Evolutionary conservation across 2,329 filamentous ascomycete species (phyloP).

Genomic region (Sclerotinia sclerotiorum): DNA sequence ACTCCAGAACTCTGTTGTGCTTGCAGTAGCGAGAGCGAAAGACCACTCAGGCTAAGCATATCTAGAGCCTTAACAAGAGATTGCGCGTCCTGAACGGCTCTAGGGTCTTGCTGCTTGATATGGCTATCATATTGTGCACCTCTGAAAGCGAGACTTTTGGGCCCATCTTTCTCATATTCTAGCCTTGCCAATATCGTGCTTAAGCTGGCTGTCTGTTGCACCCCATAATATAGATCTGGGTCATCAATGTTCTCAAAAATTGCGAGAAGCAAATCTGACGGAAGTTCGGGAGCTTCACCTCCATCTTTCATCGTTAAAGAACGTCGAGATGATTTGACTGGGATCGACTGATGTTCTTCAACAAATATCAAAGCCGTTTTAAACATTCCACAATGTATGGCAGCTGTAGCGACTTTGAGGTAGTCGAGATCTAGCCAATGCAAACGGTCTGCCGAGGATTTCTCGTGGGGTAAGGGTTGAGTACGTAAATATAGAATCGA

Average conservation of each 20-base stretch:
- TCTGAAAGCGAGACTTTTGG: slow-evolving; percentile 85
- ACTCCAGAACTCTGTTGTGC: slow-evolving; percentile 61
- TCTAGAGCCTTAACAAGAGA: slow-evolving; percentile 76
- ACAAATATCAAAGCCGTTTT: slow-evolving; percentile 82
- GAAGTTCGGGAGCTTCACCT: slow-evolving; percentile 44
- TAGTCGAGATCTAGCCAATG: slow-evolving; percentile 87
- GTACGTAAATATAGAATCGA: slow-evolving; percentile 85
- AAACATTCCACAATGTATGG: slow-evolving; percentile 77
- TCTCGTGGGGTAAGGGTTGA: slow-evolving; percentile 71
- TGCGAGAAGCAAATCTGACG: slow-evolving; percentile 68
- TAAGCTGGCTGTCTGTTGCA: slow-evolving; percentile 75
- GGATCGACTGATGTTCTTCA: slow-evolving; percentile 66
- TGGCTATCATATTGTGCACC: slow-evolving; percentile 89
- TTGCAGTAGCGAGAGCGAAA: slow-evolving; percentile 78
- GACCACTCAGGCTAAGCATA: slow-evolving; percentile 76
- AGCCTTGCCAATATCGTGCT: slow-evolving; percentile 76
- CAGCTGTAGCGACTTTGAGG: slow-evolving; percentile 66
- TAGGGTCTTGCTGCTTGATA: slow-evolving; percentile 60
- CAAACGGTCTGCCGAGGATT: slow-evolving; percentile 73
- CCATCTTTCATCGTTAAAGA: slow-evolving; percentile 58
- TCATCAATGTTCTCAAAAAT: slow-evolving; percentile 95
- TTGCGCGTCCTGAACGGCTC: slow-evolving; percentile 59
- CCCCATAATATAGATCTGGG: slow-evolving; percentile 91
- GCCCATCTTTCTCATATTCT: slow-evolving; percentile 85
- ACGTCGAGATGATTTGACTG: slow-evolving; percentile 59